A percentile compares a stretch with the other conserved stretches of the same genome.
Conservation (phyloP, 2,329 filamentous ascomycete species). For the Nectriaceae sp. region DNA sequence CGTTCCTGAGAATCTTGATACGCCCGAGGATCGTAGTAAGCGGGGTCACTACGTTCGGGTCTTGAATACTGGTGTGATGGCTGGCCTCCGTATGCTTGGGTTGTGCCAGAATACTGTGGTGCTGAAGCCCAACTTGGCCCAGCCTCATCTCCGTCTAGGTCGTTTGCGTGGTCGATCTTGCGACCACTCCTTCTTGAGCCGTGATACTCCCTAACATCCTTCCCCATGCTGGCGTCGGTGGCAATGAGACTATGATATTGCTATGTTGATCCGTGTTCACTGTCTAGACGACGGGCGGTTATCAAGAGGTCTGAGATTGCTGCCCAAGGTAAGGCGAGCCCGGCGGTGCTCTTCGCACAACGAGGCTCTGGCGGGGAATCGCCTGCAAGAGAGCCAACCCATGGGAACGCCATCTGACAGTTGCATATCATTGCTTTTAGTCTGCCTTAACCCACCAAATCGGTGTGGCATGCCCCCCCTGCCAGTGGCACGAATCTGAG, state of each 20-base stretch:
- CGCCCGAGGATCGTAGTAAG: too few species aligned
- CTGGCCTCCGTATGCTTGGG: too few species aligned
- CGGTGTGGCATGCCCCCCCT: background rate
- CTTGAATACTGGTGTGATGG: too few species aligned
- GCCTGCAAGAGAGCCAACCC: background rate
- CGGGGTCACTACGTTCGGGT: too few species aligned
- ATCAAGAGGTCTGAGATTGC: background rate
- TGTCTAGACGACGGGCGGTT: background rate
- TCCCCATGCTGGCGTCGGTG: too few species aligned
- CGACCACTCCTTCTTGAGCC: too few species aligned
- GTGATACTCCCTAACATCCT: too few species aligned
- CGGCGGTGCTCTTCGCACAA: background rate
- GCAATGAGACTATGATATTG: too few species aligned
- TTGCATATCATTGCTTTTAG: background rate
- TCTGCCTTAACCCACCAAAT: background rate
- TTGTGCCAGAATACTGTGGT: background rate
- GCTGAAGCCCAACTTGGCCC: background rate
- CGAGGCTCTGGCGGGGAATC: background rate
- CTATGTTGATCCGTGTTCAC: too few species aligned
- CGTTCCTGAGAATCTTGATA: too few species aligned
- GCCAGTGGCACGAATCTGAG: too few species aligned
- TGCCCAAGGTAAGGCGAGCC: background rate
- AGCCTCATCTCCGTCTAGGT: background rate
- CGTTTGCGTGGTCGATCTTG: too few species aligned
- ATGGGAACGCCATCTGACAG: background rate